A percentile compares a stretch with the other conserved stretches of the same genome.
phyloP scores from a whole-genome alignment of 2,329 filamentous ascomycete genomes.

The Calycina herbarum region DNA sequence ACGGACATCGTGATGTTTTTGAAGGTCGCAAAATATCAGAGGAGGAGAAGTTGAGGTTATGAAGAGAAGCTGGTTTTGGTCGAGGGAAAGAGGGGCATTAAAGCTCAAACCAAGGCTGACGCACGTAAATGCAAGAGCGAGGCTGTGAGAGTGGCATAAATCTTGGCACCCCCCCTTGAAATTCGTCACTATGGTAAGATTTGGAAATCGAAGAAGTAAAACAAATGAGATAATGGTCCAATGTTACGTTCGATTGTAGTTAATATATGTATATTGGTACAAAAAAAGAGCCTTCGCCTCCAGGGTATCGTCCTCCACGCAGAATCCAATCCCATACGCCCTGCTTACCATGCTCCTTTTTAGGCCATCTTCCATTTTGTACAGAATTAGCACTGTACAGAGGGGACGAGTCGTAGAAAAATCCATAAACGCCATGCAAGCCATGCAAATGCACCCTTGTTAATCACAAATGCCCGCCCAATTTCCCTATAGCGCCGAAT shows the following conservation, averaged over 20 bases:
- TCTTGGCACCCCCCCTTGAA: background rate
- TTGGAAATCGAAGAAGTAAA: too few relatives aligned
- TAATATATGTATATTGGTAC: background rate
- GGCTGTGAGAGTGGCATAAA: background rate
- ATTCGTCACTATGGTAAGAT: background rate
- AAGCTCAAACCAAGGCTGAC: conserved; percentile 16
- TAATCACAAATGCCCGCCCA: conserved; percentile 16
- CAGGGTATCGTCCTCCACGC: conserved; percentile 33
- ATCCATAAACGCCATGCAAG: conserved; percentile 21
- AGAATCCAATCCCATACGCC: conserved; percentile 26
- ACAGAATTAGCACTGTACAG: conserved; percentile 24
- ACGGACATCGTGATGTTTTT: conserved; percentile 45
- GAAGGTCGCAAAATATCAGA: background rate
- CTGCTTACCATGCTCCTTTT: conserved; percentile 15
- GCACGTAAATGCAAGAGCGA: conserved; percentile 18
- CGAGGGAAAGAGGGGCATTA: background rate
- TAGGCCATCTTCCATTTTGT: conserved; percentile 19
- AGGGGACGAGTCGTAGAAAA: background rate
- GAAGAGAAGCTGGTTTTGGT: background rate
- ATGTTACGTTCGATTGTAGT: background rate
- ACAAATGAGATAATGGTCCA: too few relatives aligned
- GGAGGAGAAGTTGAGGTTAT: background rate
- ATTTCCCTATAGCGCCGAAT: conserved; percentile 22
- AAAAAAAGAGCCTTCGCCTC: conserved; percentile 7
- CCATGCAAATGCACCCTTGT: conserved; percentile 25